Base-by-base conservation (phyloP, 176 grass and related monocot genomes). In the Raddia guianensis region DNA sequence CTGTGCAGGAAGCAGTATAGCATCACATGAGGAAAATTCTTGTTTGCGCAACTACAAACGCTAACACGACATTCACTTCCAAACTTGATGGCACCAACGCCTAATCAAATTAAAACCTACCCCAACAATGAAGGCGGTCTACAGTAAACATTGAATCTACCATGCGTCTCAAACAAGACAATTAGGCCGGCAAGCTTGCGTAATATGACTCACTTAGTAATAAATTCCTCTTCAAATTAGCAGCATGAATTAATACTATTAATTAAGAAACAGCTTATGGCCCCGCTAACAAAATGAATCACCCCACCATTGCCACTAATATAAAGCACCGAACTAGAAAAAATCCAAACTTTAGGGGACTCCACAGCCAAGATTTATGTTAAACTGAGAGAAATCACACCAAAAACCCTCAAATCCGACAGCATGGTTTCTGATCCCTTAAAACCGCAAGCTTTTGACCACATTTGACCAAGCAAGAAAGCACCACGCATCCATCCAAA, bases 1-100 rank as follows among this genome's bases (percentile, higher is more conserved):
- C 84, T 92, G 83, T 53, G 44, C 66, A 73, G 60, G 52, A 58
- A 51, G 82, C 37, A 80, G 33, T 12, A 48, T 32, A 80, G 33
- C 19, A 48, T 32, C 65, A 48, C 11, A 18, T 80, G 54, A 42
- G 63, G 40, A 61, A 45, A 75, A 58, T 9, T 62, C n/a, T 9
- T 62, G 63, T 35, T 68, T 60, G 37, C 65, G 40, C 3, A 54
- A 83, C n/a, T 45, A 51, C 8, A 57, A 45, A n/a, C 2, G n/a
- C 56, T 16, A 72, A 3, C 62, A 49, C n/a, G 19, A 58, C 83
- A 68, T 67, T 42, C 13, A 68, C 34, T 78, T 79, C 50, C 52
- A 66, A 73, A 45, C 53, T 35, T 63, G 51, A 69, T 12, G 5
- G 8, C 48, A 15, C 47, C 20, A 82, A 6, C 5, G 48, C 66